Conservation (phyloP, 2,329 filamentous ascomycete genomes). For the Hyphodiscus sp. region DNA sequence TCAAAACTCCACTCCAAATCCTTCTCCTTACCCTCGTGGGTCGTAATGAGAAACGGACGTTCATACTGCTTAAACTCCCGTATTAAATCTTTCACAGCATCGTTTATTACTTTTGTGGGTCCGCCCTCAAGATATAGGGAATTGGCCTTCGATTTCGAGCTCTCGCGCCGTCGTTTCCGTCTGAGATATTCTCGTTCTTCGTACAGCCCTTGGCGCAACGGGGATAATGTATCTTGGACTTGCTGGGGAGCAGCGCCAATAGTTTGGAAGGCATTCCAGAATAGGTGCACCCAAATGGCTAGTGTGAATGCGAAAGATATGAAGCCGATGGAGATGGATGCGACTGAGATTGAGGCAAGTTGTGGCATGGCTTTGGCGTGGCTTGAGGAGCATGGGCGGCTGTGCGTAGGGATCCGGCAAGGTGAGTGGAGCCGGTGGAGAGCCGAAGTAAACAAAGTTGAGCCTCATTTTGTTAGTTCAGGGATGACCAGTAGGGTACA, state of each 20-base stretch:
- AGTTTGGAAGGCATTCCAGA: conserved; percentile 18
- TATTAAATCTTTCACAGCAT: conserved; percentile 22
- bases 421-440: neutral
- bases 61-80: conserved; percentile 20
- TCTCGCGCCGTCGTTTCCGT: conserved; percentile 7
- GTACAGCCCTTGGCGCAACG: conserved; percentile 20
- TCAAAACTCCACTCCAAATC: conserved; percentile 24
- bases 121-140: conserved; percentile 16
- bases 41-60: conserved; percentile 10
- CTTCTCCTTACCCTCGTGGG: conserved; percentile 18
- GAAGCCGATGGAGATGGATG: conserved; percentile 18
- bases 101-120: conserved; percentile 18
- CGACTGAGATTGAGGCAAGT: neutral
- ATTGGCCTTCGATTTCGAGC: conserved; percentile 2
- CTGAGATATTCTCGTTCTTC: conserved; percentile 22
- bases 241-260: conserved; percentile 13
- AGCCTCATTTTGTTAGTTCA: too few relatives aligned
- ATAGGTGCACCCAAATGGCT: conserved; percentile 18
- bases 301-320: conserved; percentile 20
- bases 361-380: neutral
- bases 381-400: neutral
- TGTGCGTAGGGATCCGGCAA: neutral
- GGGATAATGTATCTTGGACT: conserved; percentile 16
- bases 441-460: conserved; percentile 1
- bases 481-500: neutral